Percentiles rank a stretch among this genome's conserved stretches.
These are phyloP conservation scores for Aphanomyces stellatus DNA, from an alignment of 352 stramenopile species.

Conservation along the genomic window DNA sequence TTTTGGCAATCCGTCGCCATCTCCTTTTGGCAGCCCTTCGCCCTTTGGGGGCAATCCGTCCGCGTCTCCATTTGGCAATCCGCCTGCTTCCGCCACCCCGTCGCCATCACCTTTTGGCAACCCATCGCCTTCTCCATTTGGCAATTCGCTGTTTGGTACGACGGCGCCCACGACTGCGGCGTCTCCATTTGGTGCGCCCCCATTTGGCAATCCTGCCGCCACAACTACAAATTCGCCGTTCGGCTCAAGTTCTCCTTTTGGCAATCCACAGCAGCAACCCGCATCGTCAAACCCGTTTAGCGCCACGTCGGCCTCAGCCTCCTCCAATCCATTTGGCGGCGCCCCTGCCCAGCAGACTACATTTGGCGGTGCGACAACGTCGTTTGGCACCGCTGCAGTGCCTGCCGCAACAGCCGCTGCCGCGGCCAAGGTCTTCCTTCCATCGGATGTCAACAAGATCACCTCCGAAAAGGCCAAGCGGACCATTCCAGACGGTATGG, in stretches of 20 bases:
- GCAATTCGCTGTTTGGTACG: neutral
- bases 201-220: conserved; percentile 1
- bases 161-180: neutral
- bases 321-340: neutral
- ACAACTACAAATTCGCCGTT: neutral
- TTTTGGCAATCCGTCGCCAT: neutral
- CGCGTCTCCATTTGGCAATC: neutral
- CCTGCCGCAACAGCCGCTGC: neutral
- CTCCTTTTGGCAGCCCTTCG: neutral
- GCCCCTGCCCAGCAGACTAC: neutral
- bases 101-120: conserved; percentile 7
- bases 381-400: too few relatives aligned
- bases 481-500: neutral
- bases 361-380: neutral
- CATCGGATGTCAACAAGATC: neutral
- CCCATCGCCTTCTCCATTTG: neutral
- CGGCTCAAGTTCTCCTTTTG: conserved; percentile 1
- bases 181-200: neutral
- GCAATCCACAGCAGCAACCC: neutral
- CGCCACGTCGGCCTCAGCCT: neutral
- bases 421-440: neutral
- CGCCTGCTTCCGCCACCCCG: neutral
- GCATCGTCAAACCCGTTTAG: neutral
- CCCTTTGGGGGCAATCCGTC: neutral
- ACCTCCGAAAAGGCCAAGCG: neutral